Conservation (phyloP, 176 grass and related monocot genomes). For the Elaeis guineensis region DNA sequence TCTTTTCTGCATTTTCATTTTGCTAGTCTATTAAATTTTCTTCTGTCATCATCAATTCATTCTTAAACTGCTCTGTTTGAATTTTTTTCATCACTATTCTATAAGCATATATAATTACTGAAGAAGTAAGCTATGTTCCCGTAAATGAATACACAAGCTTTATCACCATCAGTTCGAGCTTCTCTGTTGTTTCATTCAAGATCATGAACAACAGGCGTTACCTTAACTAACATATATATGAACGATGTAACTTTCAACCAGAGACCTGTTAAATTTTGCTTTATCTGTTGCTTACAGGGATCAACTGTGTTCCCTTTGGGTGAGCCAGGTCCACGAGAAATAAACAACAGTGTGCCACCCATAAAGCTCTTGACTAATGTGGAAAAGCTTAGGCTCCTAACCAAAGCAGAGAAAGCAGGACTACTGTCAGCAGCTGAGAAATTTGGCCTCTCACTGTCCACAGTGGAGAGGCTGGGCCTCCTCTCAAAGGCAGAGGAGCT, state of each 20-base stretch:
- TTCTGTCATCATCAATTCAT: too few relatives aligned
- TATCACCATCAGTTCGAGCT: too few relatives aligned
- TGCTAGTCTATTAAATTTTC: too few relatives aligned
- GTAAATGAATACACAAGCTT: too few relatives aligned
- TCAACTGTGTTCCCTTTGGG: conserved; percentile 79
- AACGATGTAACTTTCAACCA: too few relatives aligned
- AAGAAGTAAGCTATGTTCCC: too few relatives aligned
- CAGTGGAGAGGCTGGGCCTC: conserved; percentile 69
- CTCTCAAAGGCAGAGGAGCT: conserved; percentile 92
- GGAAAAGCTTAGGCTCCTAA: conserved; percentile 82
- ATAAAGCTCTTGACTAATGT: conserved; percentile 93
- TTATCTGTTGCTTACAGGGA: conserved; percentile 26
- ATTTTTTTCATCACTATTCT: too few relatives aligned
- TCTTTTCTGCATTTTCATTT: too few relatives aligned
- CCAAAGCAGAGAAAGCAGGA: conserved; percentile 86
- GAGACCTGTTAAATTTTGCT: background rate
- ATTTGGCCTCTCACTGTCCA: conserved; percentile 71
- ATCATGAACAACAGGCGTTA: background rate
- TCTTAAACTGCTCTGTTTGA: too few relatives aligned
- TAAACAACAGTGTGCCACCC: conserved; percentile 22
- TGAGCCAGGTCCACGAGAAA: conserved; percentile 37
- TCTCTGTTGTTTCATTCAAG: too few relatives aligned
- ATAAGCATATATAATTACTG: too few relatives aligned
- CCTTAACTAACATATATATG: background rate
- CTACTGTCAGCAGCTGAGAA: conserved; percentile 80